These are phyloP conservation scores for Fusarium sp. DNA, from an alignment of 2,329 filamentous ascomycete genomes.

Conservation along the genomic window DNA sequence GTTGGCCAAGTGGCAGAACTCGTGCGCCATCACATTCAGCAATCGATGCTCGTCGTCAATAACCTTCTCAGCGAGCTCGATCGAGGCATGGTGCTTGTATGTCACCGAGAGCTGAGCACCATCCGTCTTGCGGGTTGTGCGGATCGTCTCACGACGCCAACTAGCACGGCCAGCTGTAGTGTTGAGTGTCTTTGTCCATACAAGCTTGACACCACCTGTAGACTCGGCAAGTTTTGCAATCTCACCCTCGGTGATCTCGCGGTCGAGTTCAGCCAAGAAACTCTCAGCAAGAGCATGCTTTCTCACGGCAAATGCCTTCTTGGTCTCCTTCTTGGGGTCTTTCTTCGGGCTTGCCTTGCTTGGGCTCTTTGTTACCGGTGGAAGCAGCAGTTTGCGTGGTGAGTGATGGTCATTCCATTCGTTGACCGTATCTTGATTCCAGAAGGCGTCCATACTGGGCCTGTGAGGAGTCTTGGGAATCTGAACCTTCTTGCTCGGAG, in stretches of 20 bases:
- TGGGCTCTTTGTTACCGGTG: constrained; percentile 43
- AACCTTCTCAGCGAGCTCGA: constrained; percentile 90
- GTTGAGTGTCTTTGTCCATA: constrained; percentile 83
- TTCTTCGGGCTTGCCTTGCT: constrained; percentile 50
- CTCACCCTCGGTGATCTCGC: constrained; percentile 69
- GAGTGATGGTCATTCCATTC: constrained; percentile 74
- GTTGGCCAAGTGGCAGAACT: constrained; percentile 94
- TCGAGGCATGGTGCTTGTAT: constrained; percentile 74
- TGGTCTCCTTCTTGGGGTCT: constrained; percentile 55
- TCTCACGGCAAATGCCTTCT: constrained; percentile 70
- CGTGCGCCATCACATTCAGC: constrained; percentile 92
- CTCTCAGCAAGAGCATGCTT: constrained; percentile 73
- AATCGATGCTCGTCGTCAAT: constrained; percentile 83
- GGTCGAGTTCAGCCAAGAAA: constrained; percentile 79
- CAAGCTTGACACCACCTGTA: constrained; percentile 77
- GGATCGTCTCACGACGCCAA: constrained; percentile 73
- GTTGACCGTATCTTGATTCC: constrained; percentile 69
- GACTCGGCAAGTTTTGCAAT: constrained; percentile 68
- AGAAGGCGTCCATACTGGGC: constrained; percentile 68
- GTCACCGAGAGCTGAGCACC: constrained; percentile 44
- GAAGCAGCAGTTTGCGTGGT: constrained; percentile 57
- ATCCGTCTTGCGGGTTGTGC: constrained; percentile 46
- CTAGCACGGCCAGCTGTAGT: constrained; percentile 82
- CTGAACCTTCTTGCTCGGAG: constrained; percentile 47
- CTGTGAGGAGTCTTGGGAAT: constrained; percentile 68